Conservation (phyloP, 768 basidiomycete genomes). For the Auriculariales sp. region DNA sequence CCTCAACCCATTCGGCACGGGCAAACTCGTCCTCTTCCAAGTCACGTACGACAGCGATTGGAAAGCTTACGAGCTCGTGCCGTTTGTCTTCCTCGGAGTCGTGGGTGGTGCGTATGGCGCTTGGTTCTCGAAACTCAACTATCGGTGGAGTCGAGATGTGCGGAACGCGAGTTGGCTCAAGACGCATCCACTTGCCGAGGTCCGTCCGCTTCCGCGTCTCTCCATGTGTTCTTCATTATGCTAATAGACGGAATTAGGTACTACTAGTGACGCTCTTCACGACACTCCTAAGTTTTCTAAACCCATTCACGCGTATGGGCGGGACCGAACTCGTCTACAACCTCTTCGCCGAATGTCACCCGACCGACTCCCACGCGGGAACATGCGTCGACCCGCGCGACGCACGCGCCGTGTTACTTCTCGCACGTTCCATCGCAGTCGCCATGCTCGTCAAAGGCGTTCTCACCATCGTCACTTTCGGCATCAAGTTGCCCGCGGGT, state of each 20-base stretch:
- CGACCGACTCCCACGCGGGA: slow-evolving; percentile 41
- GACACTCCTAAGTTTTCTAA: slow-evolving; percentile 65
- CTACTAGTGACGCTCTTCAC: slow-evolving; percentile 65
- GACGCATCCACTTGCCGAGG: slow-evolving; percentile 68
- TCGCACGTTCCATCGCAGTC: slow-evolving; percentile 28
- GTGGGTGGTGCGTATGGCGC: slow-evolving; percentile 93
- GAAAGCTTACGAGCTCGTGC: slow-evolving; percentile 78
- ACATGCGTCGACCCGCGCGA: slow-evolving; percentile 48
- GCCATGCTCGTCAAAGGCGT: slow-evolving; percentile 72
- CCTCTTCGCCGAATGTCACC: slow-evolving; percentile 75
- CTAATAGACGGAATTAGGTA: background rate
- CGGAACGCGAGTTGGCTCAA: slow-evolving; percentile 73
- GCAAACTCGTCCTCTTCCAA: slow-evolving; percentile 84
- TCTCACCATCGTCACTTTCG: slow-evolving; percentile 81
- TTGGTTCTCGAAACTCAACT: slow-evolving; percentile 82
- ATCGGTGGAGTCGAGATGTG: slow-evolving; percentile 73
- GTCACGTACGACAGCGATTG: slow-evolving; percentile 91
- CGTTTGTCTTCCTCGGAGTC: slow-evolving; percentile 77
- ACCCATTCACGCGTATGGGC: slow-evolving; percentile 84
- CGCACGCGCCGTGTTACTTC: slow-evolving; percentile 22
- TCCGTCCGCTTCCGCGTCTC: slow-evolving; percentile 17
- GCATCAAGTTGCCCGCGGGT: slow-evolving; percentile 81
- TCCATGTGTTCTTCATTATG: background rate
- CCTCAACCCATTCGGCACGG: slow-evolving; percentile 88
- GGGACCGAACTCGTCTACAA: slow-evolving; percentile 91